Percentiles rank a stretch among this genome's conserved stretches.
phyloP scores from a whole-genome alignment of 164 flowering plant species.

The Liquidambar formosana region DNA sequence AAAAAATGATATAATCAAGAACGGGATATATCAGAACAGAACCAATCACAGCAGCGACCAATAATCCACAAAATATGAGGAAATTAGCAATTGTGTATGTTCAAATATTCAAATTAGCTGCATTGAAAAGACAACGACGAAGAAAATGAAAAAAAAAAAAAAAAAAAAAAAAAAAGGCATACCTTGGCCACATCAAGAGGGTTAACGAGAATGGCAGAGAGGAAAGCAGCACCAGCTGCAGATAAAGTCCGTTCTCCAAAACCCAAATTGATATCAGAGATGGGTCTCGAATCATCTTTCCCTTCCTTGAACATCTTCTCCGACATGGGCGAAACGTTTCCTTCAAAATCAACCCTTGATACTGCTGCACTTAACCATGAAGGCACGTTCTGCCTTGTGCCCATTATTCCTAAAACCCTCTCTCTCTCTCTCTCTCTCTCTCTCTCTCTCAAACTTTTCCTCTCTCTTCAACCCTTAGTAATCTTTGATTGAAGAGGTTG shows the following conservation, averaged over 20 bases:
- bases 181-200: conserved; percentile 98
- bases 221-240: conserved; percentile 89
- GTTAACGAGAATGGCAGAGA: conserved; percentile 91
- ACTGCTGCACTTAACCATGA: conserved; percentile 41
- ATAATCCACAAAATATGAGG: background rate
- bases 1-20: background rate
- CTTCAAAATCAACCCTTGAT: conserved; percentile 34
- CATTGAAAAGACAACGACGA: background rate
- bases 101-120: background rate
- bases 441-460: conserved; percentile 4
- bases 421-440: background rate
- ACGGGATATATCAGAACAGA: background rate
- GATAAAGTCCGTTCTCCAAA: conserved; percentile 72
- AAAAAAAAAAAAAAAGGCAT: background rate
- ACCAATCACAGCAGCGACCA: background rate
- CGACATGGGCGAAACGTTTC: conserved; percentile 13
- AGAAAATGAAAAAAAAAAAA: background rate
- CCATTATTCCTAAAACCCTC: conserved; percentile 27
- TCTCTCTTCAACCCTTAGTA: background rate
- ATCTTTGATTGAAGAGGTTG: background rate
- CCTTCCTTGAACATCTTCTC: conserved; percentile 2
- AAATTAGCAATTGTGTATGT: background rate
- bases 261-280: conserved; percentile 51
- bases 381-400: conserved; percentile 30
- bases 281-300: background rate